phyloP scores from a whole-genome alignment of 2,329 filamentous ascomycete genomes.

The Cladosporium sp. region DNA sequence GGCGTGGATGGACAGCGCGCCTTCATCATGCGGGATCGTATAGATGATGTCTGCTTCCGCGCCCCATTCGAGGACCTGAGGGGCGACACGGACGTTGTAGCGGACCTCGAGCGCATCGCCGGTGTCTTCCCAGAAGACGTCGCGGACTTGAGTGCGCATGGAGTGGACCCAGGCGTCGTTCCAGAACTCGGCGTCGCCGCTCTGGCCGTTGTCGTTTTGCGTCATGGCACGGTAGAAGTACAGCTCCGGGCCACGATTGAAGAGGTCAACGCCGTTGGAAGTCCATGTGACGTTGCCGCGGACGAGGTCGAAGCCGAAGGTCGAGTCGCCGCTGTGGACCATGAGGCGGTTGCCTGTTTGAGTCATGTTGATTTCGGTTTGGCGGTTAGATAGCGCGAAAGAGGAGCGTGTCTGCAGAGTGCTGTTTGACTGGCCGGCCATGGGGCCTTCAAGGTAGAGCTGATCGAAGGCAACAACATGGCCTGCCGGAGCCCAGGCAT shows the following conservation, averaged over 20 bases:
- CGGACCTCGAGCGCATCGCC: constrained; percentile 10
- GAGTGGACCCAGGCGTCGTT: constrained; percentile 25
- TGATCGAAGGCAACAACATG: constrained; percentile 32
- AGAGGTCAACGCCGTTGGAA: constrained; percentile 18
- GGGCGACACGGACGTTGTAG: constrained; percentile 35
- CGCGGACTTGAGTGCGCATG: constrained; percentile 17
- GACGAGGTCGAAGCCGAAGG: constrained; percentile 7
- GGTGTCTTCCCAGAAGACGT: constrained; percentile 12
- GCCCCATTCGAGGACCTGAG: constrained; percentile 56
- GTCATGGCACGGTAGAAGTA: constrained; percentile 60
- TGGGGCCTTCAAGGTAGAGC: constrained; percentile 21
- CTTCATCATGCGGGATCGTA: constrained; percentile 39
- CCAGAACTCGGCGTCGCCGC: constrained; percentile 50
- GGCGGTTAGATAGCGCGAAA: not conserved
- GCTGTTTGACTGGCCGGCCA: constrained; percentile 13
- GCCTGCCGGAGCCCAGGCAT: constrained; percentile 28
- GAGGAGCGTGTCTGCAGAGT: not conserved
- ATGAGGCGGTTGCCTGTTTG: constrained; percentile 3
- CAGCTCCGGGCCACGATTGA: constrained; percentile 17
- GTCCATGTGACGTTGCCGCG: constrained; percentile 17
- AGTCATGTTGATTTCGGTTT: constrained; percentile 6
- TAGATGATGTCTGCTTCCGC: constrained; percentile 42
- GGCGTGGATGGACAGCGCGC: constrained; percentile 41
- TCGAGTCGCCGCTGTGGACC: constrained; percentile 4
- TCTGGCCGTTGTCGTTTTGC: constrained; percentile 55